Base-by-base conservation (phyloP, 2,329 filamentous ascomycete genomes). In the Fusarium sp. region DNA sequence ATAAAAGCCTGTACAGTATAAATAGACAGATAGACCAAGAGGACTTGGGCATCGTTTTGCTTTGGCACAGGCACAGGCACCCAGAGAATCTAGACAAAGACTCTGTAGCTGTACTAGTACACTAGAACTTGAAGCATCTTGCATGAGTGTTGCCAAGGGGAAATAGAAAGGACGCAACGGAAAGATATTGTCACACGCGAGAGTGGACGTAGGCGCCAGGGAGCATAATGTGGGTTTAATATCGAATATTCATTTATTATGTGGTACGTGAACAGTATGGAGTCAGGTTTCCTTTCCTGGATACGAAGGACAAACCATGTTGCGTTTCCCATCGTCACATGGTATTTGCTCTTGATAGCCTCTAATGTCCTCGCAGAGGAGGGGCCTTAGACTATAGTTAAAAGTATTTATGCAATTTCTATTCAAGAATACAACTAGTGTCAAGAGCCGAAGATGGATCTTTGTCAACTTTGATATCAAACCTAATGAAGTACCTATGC, bases 11-110 rank as follows among this genome's bases (percentile, higher is more conserved):
- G 49, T 63, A 61, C 24, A 34, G 22, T 19, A 28, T 53, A 49
- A 28, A 7, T 28, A 59, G 32, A 59, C 32, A 56, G 60, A 65
- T 53, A 65, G 61, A 65, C 36, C 47, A 47, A 6, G 52, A 53
- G 35, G 46, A 15, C 26, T 46, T 15, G 32, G 43, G 48, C 29
- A 47, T 55, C 36, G 15, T 26, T 29, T 46, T 36, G 39, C 24
- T 25, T 35, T 40, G 48, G 34, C 19, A 42, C 7, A 41, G 48
- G 34, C 19, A 42, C 7, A 41, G 29, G 53, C 58, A 40, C 31
- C 26, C 25, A 39, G 32, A 41, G 32, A 28, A 39, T 40, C 29
- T n/a, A 35, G 36, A 48, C 32, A 65, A 38, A 65, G 40, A 13
- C 26, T 38, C 44, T 29, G 24, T 28, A 32, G 13, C 35, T 47